Percentiles rank a stretch among this genome's conserved stretches.
Evolutionary conservation across 2,329 filamentous ascomycete genomes (phyloP).

Genomic region (Neofusicoccum parvum): DNA sequence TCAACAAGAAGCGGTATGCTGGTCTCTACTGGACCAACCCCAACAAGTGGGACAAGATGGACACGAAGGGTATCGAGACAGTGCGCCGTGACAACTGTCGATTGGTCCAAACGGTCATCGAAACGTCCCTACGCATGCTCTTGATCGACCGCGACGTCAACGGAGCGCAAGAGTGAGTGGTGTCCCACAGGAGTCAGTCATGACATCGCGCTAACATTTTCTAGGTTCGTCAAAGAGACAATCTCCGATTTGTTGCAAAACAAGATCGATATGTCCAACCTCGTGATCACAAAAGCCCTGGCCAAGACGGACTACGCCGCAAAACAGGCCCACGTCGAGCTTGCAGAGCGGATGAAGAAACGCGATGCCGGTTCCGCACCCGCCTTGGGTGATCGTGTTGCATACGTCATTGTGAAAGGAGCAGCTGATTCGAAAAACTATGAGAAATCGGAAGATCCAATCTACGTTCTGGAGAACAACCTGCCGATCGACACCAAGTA

Average conservation of each 20-base stretch:
- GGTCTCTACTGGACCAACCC: constrained; percentile 97
- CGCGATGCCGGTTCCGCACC: constrained; percentile 94
- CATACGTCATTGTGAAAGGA: constrained; percentile 96
- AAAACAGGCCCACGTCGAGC: constrained; percentile 94
- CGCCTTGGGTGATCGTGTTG: constrained; percentile 89
- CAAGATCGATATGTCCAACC: constrained; percentile 97
- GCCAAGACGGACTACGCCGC: constrained; percentile 78
- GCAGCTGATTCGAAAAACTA: constrained; percentile 90
- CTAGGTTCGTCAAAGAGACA: constrained; percentile 90
- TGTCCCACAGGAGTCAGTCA: not conserved
- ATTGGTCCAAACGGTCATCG: constrained; percentile 94
- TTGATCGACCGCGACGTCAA: constrained; percentile 89
- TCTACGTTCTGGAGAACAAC: constrained; percentile 96
- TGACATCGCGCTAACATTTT: constrained; percentile 40
- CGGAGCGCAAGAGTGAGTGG: constrained; percentile 85
- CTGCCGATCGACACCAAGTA: constrained; percentile 97
- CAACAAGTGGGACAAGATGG: constrained; percentile 98
- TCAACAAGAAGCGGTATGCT: constrained; percentile 99
- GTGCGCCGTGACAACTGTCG: constrained; percentile 96
- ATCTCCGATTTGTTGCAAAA: constrained; percentile 96
- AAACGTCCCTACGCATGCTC: constrained; percentile 93
- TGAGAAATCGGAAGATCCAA: constrained; percentile 94
- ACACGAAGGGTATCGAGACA: constrained; percentile 98
- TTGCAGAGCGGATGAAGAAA: constrained; percentile 95
- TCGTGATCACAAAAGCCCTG: constrained; percentile 97